Evolutionary conservation across 495 filamentous ascomycete genomes (phyloP).

Genomic region (Aspergillus kassunensis): DNA sequence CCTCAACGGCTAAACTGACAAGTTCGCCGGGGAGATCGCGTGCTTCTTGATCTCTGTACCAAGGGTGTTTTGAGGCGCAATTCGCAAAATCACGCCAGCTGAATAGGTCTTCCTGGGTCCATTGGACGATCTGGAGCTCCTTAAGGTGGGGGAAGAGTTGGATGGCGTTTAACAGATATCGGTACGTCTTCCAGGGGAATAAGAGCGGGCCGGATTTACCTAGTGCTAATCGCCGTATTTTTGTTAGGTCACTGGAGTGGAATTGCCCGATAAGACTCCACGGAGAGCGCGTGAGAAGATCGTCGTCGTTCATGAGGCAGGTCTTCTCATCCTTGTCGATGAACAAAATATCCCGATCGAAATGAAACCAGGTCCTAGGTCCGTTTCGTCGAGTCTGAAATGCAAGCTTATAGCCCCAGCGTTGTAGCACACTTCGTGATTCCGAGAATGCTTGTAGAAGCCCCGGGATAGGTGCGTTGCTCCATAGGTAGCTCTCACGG

Average conservation of each 20-base stretch:
- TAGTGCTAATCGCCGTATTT: not conserved
- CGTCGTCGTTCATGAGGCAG: not conserved
- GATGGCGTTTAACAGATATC: not conserved
- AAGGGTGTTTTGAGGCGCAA: not conserved
- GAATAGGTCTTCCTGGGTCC: not conserved
- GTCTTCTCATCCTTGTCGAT: not conserved
- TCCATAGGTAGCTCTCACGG: not conserved
- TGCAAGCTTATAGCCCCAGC: not conserved
- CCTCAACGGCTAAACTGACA: not conserved
- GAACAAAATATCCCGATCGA: not conserved
- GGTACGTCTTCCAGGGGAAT: not conserved
- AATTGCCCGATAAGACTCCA: not conserved
- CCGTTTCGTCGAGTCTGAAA: not conserved
- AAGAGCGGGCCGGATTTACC: not conserved
- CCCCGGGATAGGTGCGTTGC: not conserved
- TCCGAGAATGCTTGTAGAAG: not conserved
- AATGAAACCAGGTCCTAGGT: not conserved
- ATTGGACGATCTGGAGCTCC: conserved; percentile 1
- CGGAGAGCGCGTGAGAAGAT: not conserved
- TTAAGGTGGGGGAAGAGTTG: not conserved
- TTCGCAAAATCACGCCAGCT: not conserved
- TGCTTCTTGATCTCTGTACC: not conserved
- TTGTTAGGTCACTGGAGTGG: not conserved
- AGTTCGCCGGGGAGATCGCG: not conserved
- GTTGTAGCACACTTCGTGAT: not conserved